A percentile compares a stretch with the other conserved stretches of the same genome.
These are phyloP conservation scores for Clitopilus passeckerianus DNA, from an alignment of 768 basidiomycete genomes.

Conservation along the genomic window DNA sequence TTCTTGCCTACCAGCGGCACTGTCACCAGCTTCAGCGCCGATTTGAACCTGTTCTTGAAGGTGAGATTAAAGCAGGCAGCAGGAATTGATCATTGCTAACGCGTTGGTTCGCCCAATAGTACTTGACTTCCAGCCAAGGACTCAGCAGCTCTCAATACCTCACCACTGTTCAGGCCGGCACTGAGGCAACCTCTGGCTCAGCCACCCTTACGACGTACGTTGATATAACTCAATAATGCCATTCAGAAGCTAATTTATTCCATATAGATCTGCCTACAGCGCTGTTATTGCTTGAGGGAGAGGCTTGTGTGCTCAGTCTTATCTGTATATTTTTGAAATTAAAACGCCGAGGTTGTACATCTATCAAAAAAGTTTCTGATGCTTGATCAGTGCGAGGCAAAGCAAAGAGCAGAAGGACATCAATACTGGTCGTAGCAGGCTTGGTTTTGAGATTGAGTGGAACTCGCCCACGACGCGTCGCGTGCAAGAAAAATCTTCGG, in stretches of 20 bases:
- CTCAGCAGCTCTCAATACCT: slow-evolving; percentile 51
- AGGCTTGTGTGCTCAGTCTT: background rate
- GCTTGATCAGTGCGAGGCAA: too few species aligned
- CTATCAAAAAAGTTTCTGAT: too few species aligned
- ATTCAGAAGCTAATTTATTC: background rate
- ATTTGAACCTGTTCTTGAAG: slow-evolving; percentile 47
- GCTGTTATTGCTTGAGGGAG: background rate
- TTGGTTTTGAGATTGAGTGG: too few species aligned
- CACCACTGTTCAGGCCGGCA: slow-evolving; percentile 55
- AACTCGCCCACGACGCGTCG: background rate
- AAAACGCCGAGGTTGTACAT: too few species aligned
- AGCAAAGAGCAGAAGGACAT: too few species aligned
- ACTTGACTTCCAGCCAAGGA: slow-evolving; percentile 40
- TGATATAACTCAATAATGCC: background rate
- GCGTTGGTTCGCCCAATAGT: slow-evolving; percentile 26
- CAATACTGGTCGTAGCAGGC: too few species aligned
- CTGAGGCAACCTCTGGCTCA: slow-evolving; percentile 56
- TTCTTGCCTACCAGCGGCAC: slow-evolving; percentile 35
- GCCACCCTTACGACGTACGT: slow-evolving; percentile 33
- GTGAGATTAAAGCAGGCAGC: slow-evolving; percentile 18
- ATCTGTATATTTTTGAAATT: background rate
- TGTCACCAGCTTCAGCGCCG: slow-evolving; percentile 47
- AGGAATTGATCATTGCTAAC: background rate
- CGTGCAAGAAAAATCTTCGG: background rate
- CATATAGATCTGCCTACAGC: background rate